Base-by-base conservation (phyloP, 768 basidiomycete genomes). In the Calvatia gigantea region DNA sequence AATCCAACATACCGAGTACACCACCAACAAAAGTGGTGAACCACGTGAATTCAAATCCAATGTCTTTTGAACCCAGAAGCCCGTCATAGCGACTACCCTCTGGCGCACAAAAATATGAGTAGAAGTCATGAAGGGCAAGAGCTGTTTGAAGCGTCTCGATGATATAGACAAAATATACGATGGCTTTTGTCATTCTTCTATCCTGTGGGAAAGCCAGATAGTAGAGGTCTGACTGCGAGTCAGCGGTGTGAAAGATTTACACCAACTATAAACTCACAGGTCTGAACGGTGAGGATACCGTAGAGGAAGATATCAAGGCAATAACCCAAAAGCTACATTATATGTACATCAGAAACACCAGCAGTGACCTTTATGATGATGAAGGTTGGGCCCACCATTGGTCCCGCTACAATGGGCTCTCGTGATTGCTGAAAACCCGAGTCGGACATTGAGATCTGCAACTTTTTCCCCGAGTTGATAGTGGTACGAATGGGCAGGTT, bases 201-300 rank as follows among this genome's bases (percentile, higher is more conserved):
- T 54, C 53, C 23, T 54, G 33, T 12, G 53, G 53, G 23, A 54
- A 54, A 17, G 43, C 53, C 4, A 54, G 42, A 19, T 45, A 54
- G 28, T 54, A 54, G 6, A 54, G 44, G 28, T 54, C 53, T 54
- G n/a, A n/a, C 4, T 3, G 21, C 7, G 43, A 5, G 27, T 25
- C 15, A 11, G 43, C 28, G 25, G 28, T 28, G 2, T 11, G 4
- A 8, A 15, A 28, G 3, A 45, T 15, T 3, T 15, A 14, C 23
- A 8, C 21, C 6, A 45, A 12, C 4, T 45, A 37, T 25, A 14
- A 45, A 15, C 39, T 53, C 23, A 53, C 51, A 53, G 1, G 41
- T 53, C 12, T 53, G 51, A 21, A 43, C 51, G 35, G 35, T 37
- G 12, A 45, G 43, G 25, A 45, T 32, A 11, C 51, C 51, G 33